Base-by-base conservation (phyloP, 2,329 filamentous ascomycete species). In the Cercospora citrullina region DNA sequence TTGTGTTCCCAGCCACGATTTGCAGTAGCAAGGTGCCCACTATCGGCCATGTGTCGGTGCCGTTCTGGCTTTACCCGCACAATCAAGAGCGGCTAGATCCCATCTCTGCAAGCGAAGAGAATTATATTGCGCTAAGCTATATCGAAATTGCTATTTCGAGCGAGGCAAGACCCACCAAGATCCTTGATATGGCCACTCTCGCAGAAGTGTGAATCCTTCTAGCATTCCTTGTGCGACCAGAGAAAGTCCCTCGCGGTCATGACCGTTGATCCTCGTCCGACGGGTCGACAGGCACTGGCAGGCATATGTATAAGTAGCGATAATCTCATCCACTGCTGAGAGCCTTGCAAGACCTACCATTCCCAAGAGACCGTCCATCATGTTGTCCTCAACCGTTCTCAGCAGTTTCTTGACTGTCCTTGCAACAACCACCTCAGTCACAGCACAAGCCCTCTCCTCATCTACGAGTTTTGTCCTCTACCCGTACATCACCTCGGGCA, bases 401-500 rank as follows among this genome's bases (percentile, higher is more conserved):
- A 4, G 28, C 61, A 55, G 28, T 18, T 1, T 62, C 12, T 53
- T 53, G 10, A 26, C 58, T n/a, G 7, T 65, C 33, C 28, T 64
- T 3, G 23, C 31, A 21, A 33, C 55, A 12, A 58, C 57, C 21
- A 58, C 30, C 62, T 48, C 39, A 18, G 33, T 51, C n/a, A 33
- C 31, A 21, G 58, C 55, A 6, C 62, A 64, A 51, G 33, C 30
- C 10, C 62, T 68, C 31, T 59, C 57, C 6, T 58, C 45, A 1
- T 65, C 62, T 7, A 7, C 39, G 14, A 62, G 57, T 21, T 65
- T 68, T 33, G 66, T 63, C 9, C 62, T 68, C 21, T 68, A 62
- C 14, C 66, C 66, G 5, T 59, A 63, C 33, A 65, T 68, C n/a
- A 68, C 66, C 14, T 45, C 63, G 10, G 66, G 62, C 23, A 28